Base-by-base conservation (phyloP, 2,329 filamentous ascomycete genomes). In the Talaromyces marneffei region DNA sequence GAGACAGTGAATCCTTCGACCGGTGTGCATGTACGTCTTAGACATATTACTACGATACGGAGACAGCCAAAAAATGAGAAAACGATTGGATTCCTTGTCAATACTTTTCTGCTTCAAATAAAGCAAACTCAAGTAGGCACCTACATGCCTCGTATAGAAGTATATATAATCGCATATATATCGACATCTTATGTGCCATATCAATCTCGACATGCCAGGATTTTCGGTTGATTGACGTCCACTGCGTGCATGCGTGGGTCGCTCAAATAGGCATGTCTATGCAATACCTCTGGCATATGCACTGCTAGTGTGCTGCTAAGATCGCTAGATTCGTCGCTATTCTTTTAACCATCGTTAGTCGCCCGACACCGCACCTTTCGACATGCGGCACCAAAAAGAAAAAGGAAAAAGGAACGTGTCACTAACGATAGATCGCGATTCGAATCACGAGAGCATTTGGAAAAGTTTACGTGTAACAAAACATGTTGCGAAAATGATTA, bases 311-410 rank as follows among this genome's bases (percentile, higher is more conserved):
- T 7, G 18, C 10, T 44, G 25, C 46, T 10, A 48, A 20, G 33
- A 33, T 20, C 27, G 12, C 46, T 18, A 52, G 48, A 52, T 23
- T 35, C 27, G 7, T 33, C n/a, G 18, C n/a, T 33, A 52, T 20
- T 14, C 5, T 33, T 35, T 3, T 14, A 35, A 20, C 9, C 29
- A 23, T 35, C n/a, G 40, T 56, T 31, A 56, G 53, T 42, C 53
- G 53, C 53, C 53, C 37, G 42, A 56, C 37, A 56, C 53, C 53
- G 48, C 48, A 52, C 48, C 29, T 52, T 33, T 52, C 29, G 33
- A 8, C 5, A 52, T 14, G 48, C 29, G 48, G 29, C 48, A 52
- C 48, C 16, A 10, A 10, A 18, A 31, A 14, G 9, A 12, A 5
- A 16, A 48, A 10, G 16, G 9, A 20, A 52, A 56, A 42, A 20